Conservation (phyloP, 805 yeast species). For the Nakazawaea ambrosiae region DNA sequence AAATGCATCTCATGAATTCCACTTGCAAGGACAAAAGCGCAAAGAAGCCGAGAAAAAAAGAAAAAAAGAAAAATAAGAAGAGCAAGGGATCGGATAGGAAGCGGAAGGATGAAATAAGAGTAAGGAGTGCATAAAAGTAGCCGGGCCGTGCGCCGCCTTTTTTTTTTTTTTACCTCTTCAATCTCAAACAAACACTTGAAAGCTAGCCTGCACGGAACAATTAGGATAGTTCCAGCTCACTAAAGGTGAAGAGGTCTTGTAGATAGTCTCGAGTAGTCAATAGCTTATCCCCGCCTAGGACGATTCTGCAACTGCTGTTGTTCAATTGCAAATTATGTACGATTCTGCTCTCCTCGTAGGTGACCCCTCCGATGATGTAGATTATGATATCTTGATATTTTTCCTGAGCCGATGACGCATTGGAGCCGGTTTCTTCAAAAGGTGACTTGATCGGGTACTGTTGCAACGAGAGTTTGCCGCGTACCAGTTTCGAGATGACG, state of each 20-base stretch:
- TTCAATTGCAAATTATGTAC: conserved; percentile 62
- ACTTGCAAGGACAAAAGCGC: too few species aligned
- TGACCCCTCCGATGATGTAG: conserved; percentile 80
- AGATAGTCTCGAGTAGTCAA: conserved; percentile 38
- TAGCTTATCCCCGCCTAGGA: conserved; percentile 77
- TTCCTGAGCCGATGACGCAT: conserved; percentile 22
- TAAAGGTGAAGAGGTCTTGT: conserved; percentile 17
- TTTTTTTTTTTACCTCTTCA: too few species aligned
- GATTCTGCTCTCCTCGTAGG: conserved; percentile 86
- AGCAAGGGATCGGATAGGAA: too few species aligned
- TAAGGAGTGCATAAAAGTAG: too few species aligned
- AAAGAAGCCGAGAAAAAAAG: too few species aligned
- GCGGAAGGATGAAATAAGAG: too few species aligned
- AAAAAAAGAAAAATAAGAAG: too few species aligned
- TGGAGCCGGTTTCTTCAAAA: conserved; percentile 17
- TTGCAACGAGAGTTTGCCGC: conserved; percentile 30
- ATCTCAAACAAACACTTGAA: too few species aligned
- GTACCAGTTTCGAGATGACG: conserved; percentile 32
- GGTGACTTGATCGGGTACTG: conserved; percentile 38
- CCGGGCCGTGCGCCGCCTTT: too few species aligned
- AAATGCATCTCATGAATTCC: too few species aligned
- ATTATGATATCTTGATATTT: conserved; percentile 61
- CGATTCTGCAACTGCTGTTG: conserved; percentile 51
- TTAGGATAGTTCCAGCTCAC: conserved; percentile 10
- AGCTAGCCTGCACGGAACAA: neutral